Conservation (phyloP, 2,329 filamentous ascomycete species). For the Pyrenochaeta sp. region DNA sequence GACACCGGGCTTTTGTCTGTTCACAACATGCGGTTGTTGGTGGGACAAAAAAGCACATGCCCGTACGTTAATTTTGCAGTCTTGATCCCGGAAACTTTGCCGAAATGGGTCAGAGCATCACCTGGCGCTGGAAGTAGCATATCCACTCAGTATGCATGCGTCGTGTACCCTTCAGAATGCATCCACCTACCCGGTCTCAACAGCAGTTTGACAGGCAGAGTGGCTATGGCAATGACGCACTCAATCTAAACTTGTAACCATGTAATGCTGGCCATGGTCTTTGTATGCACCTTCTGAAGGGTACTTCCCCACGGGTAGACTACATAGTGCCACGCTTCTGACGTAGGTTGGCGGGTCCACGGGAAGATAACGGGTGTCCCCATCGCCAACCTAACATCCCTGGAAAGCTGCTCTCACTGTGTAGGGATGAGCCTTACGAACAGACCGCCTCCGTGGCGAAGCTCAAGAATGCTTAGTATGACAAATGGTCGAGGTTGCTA, state of each 20-base stretch:
- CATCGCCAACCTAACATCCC: slow-evolving; percentile 4
- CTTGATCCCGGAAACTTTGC: too few species aligned
- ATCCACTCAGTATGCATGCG: not conserved
- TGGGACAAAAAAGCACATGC: too few species aligned
- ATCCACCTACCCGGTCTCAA: not conserved
- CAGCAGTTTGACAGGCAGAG: not conserved
- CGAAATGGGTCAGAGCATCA: too few species aligned
- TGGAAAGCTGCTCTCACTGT: slow-evolving; percentile 2
- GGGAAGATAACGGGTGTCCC: not conserved
- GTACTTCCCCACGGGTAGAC: not conserved
- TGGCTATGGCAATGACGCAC: not conserved
- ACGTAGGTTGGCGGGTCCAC: not conserved
- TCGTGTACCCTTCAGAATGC: not conserved
- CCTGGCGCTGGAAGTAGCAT: not conserved
- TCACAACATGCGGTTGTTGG: too few species aligned
- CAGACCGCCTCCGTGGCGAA: slow-evolving; percentile 5
- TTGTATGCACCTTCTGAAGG: not conserved
- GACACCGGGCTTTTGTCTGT: too few species aligned
- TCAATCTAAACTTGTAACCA: not conserved
- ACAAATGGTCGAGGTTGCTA: not conserved
- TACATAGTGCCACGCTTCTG: slow-evolving; percentile 2
- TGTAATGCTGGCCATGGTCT: not conserved
- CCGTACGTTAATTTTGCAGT: too few species aligned
- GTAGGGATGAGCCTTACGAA: slow-evolving; percentile 7
- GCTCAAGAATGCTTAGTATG: slow-evolving; percentile 1